A percentile compares a stretch with the other conserved stretches of the same genome.
These are phyloP conservation scores for Gnaphalium uliginosum DNA, from an alignment of 129 eudicot species.

Conservation along the genomic window DNA sequence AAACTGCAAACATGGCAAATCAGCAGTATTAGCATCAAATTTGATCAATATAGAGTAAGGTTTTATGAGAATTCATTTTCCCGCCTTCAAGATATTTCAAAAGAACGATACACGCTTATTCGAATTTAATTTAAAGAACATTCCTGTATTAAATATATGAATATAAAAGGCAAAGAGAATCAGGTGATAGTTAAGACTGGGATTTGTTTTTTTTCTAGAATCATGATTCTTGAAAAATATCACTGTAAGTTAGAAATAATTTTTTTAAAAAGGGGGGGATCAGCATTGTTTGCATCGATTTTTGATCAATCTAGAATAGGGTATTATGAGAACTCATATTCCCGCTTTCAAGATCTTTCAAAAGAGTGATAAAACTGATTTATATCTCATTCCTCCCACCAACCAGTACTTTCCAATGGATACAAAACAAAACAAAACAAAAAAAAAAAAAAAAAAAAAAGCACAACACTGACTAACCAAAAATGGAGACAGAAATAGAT, in stretches of 20 bases:
- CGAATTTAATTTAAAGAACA: background rate
- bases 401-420: background rate
- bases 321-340: background rate
- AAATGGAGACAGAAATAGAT: background rate
- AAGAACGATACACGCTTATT: background rate
- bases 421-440: background rate
- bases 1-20: background rate
- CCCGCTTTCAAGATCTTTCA: conserved; percentile 3
- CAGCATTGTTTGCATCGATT: background rate
- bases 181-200: background rate
- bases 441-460: background rate
- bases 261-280: background rate
- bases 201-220: conserved; percentile 1
- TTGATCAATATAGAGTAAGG: background rate
- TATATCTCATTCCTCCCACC: background rate
- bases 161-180: background rate
- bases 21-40: background rate
- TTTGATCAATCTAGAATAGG: background rate
- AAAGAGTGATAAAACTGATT: background rate
- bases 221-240: background rate
- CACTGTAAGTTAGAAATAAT: background rate
- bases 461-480: no score
- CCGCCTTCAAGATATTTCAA: background rate
- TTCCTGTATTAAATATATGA: background rate
- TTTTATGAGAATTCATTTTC: background rate